Base-by-base conservation (phyloP, 352 stramenopile species). In the Phytophthora macrochlamydospora region DNA sequence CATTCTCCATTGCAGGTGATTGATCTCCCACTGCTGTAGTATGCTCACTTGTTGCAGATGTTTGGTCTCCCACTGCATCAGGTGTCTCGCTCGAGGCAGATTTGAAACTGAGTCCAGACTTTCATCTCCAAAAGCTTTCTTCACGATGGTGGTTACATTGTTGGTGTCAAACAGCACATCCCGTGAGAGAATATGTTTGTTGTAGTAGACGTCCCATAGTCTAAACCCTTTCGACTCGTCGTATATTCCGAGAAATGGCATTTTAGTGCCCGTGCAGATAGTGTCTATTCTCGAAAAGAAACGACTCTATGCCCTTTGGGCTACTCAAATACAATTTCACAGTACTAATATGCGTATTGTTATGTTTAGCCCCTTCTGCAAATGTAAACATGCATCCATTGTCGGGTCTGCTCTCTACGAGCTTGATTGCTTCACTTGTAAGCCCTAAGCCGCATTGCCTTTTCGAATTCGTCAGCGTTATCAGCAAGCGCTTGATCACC, bases 141-240 rank as follows among this genome's bases (percentile, higher is more conserved):
- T 24, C 8, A 54, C 58, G 18, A 59, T 59, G 12, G 0, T 51
- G 3, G 48, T 18, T 52, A 54, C 40, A 53, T 52, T 57, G 38
- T 48, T 53, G 5, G 42, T 66, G 45, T 66, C 40, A 13, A 59
- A 66, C 9, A 60, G 18, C 50, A 66, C 50, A 55, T 65, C 49
- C 32, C 57, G 7, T 6, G 38, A 58, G 9, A 30, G 7, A 37
- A 65, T 58, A 18, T 53, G 31, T 8, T 52, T 65, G 30, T 59
- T 59, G 40, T 65, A 48, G 13, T 65, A 65, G 30, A 63, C 38
- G 28, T 56, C 44, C 35, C 35, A 56, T 38, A 57, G 28, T 6
- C 51, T 32, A 35, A 46, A 50, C 32, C 32, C 28, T 61, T 67
- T 56, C 32, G 59, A 38, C 38, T 67, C 43, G 2, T 61, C 51